These are phyloP conservation scores for Fusarium newnesense DNA, from an alignment of 2,329 filamentous ascomycete genomes.

Conservation along the genomic window DNA sequence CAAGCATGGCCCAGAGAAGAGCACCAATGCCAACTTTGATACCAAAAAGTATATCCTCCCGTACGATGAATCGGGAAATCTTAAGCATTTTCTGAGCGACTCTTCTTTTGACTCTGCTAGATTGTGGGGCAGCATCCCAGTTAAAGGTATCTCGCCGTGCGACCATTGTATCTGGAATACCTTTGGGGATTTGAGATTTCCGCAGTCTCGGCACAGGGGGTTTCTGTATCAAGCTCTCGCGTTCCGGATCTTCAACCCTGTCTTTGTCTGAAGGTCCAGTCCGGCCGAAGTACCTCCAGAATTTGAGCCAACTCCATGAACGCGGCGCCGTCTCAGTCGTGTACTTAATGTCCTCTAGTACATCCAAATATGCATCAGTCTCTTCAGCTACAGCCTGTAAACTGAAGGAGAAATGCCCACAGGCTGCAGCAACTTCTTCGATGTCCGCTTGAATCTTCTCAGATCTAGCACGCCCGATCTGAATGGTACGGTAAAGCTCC, in stretches of 20 bases:
- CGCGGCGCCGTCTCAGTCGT: conserved; percentile 69
- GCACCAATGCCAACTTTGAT: conserved; percentile 94
- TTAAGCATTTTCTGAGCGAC: conserved; percentile 59
- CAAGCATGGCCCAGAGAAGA: conserved; percentile 86
- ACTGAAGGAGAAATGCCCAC: conserved; percentile 94
- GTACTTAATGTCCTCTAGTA: conserved; percentile 86
- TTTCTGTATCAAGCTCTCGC: conserved; percentile 53
- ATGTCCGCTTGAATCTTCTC: conserved; percentile 89
- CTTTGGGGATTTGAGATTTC: conserved; percentile 65
- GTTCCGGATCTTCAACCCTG: conserved; percentile 54
- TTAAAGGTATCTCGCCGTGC: conserved; percentile 63
- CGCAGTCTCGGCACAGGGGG: conserved; percentile 58
- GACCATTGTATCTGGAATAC: conserved; percentile 65
- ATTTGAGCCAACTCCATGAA: conserved; percentile 86
- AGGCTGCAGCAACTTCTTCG: conserved; percentile 97
- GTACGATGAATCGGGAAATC: conserved; percentile 59
- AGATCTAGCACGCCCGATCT: conserved; percentile 73
- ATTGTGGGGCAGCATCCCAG: conserved; percentile 65
- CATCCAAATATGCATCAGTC: conserved; percentile 82
- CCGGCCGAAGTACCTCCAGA: conserved; percentile 67
- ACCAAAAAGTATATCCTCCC: conserved; percentile 77
- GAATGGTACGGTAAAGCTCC: conserved; percentile 82
- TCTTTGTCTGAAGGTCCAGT: conserved; percentile 13
- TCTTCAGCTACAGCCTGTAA: conserved; percentile 92
- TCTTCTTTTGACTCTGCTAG: conserved; percentile 55